Percentiles rank a stretch among this genome's conserved stretches.
Conservation (phyloP, 176 grass and related monocot species). For the Oryza punctata region DNA sequence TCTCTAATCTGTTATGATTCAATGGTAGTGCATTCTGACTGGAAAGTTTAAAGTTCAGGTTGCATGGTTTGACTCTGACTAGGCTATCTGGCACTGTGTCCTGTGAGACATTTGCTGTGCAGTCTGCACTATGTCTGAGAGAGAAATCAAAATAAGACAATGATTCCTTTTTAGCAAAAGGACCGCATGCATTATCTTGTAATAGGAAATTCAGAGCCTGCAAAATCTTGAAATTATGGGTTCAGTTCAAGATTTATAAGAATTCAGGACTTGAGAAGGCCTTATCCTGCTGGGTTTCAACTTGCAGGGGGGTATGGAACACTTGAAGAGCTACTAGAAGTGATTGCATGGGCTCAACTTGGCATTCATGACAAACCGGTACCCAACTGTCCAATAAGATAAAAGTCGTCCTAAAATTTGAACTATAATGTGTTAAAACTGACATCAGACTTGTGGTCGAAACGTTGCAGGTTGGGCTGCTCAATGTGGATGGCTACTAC, state of each 20-base stretch:
- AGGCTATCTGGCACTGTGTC: not conserved
- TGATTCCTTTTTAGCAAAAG: not conserved
- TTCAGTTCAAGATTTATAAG: not conserved
- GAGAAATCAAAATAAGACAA: not conserved
- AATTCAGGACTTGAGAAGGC: not conserved
- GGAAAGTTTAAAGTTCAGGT: constrained; percentile 12
- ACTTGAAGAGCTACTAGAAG: constrained; percentile 52
- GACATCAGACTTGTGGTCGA: not conserved
- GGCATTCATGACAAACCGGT: constrained; percentile 55
- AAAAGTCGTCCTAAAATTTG: not conserved
- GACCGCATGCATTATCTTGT: not conserved
- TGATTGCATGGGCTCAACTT: constrained; percentile 50
- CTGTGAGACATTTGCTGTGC: not conserved
- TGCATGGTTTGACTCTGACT: constrained; percentile 16
- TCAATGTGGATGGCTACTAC: constrained; percentile 52
- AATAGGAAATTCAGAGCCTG: not conserved
- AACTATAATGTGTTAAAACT: not conserved
- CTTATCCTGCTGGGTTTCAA: not conserved
- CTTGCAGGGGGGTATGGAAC: constrained; percentile 45
- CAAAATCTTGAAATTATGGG: not conserved
- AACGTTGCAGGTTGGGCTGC: constrained; percentile 35
- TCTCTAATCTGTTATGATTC: not conserved
- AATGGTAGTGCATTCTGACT: constrained; percentile 4
- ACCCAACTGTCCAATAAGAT: not conserved
- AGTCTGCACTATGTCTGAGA: not conserved